These are phyloP conservation scores for Mycosphaerella sp. DNA, from an alignment of 2,329 filamentous ascomycete species.

Conservation along the genomic window DNA sequence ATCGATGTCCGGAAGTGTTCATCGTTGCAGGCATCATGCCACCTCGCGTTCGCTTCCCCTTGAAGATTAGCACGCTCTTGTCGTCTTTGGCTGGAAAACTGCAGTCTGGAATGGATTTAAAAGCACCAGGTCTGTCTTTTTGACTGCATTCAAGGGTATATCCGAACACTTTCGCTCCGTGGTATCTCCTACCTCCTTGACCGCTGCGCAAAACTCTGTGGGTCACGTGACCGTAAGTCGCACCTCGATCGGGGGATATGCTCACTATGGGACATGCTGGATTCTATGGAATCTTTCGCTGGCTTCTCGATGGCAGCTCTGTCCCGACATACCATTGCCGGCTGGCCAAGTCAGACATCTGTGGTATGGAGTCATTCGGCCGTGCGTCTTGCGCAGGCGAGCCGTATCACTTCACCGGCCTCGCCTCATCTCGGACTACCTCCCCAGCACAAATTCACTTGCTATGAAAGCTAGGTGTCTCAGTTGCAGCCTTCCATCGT, in stretches of 20 bases:
- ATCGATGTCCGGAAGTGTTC: conserved; percentile 16
- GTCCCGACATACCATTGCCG: too few relatives aligned
- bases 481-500: background rate
- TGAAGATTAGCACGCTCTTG: background rate
- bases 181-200: too few relatives aligned
- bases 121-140: background rate
- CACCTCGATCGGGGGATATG: conserved; percentile 2
- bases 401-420: background rate
- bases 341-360: too few relatives aligned
- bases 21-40: background rate
- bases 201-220: too few relatives aligned
- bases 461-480: background rate
- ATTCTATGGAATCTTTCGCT: too few relatives aligned
- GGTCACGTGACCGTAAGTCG: background rate
- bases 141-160: too few relatives aligned
- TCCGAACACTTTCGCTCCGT: too few relatives aligned
- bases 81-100: background rate
- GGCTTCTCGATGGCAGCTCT: too few relatives aligned
- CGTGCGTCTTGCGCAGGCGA: too few relatives aligned
- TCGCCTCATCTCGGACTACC: background rate
- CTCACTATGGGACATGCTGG: background rate
- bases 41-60: background rate
- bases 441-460: background rate
- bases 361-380: too few relatives aligned
- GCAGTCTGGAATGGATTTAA: background rate